These are phyloP conservation scores for Macadamia tetraphylla DNA, from an alignment of 164 flowering plant genomes.

Conservation along the genomic window DNA sequence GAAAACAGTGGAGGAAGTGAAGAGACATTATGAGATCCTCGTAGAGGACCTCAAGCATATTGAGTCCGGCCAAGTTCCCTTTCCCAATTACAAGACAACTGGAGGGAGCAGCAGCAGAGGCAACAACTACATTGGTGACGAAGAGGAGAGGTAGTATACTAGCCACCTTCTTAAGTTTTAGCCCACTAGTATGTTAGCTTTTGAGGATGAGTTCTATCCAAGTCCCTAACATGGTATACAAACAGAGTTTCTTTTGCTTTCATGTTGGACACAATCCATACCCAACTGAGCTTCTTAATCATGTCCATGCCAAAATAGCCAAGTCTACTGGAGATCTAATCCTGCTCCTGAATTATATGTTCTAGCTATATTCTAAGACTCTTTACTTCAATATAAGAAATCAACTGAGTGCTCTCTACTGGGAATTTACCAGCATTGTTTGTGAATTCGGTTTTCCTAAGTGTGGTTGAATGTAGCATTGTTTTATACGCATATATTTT, in stretches of 20 bases:
- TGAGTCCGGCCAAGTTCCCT: conserved; percentile 57
- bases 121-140: conserved; percentile 13
- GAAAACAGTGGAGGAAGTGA: conserved; percentile 66
- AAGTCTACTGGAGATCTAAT: neutral
- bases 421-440: too few species aligned
- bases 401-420: too few species aligned
- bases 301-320: neutral
- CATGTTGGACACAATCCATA: too few species aligned
- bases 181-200: neutral
- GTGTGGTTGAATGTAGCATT: neutral
- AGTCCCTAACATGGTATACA: neutral
- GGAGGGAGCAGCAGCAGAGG: conserved; percentile 14
- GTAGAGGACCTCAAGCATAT: conserved; percentile 46
- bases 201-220: too few species aligned
- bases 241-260: neutral
- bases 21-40: conserved; percentile 55
- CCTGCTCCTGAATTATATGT: neutral
- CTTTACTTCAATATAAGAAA: too few species aligned
- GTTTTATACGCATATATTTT: neutral
- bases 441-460: too few species aligned
- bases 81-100: conserved; percentile 42
- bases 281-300: neutral
- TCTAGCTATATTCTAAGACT: neutral
- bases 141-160: conserved; percentile 29
- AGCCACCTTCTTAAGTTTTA: neutral